Conservation (phyloP, 345 rosid species). For the Odontarrhena argentea region DNA sequence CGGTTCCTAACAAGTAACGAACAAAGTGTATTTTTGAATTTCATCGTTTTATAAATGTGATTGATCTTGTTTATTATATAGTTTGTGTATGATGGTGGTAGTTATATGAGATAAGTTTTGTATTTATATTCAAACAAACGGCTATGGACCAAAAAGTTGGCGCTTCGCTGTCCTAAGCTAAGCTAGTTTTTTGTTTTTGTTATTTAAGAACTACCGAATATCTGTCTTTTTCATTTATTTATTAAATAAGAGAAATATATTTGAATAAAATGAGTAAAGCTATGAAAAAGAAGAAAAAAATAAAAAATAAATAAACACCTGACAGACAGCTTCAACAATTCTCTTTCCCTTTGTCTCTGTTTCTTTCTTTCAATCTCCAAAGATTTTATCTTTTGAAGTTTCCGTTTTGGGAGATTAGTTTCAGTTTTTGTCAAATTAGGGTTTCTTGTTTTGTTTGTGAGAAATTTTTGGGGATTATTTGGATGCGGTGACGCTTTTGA, state of each 20-base stretch:
- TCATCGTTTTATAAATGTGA: conserved; percentile 9
- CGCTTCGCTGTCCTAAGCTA: conserved; percentile 33
- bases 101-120: neutral
- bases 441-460: conserved; percentile 3
- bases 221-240: conserved; percentile 20
- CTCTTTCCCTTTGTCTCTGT: conserved; percentile 22
- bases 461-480: neutral
- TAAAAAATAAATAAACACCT: neutral
- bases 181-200: neutral
- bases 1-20: conserved; percentile 20
- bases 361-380: conserved; percentile 25
- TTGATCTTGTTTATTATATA: neutral
- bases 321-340: conserved; percentile 29
- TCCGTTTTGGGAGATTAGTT: conserved; percentile 28
- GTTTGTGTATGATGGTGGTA: neutral
- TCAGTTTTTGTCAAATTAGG: conserved; percentile 25
- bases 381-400: conserved; percentile 8
- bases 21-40: conserved; percentile 6
- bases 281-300: neutral
- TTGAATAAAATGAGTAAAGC: neutral
- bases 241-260: neutral
- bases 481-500: conserved; percentile 20
- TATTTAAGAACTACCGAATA: conserved; percentile 26
- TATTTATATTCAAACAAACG: neutral
- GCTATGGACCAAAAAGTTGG: conserved; percentile 26